Percentiles rank a stretch among this genome's conserved stretches.
phyloP scores from a whole-genome alignment of 208 protist genomes.

The Phytomonas serpens region DNA sequence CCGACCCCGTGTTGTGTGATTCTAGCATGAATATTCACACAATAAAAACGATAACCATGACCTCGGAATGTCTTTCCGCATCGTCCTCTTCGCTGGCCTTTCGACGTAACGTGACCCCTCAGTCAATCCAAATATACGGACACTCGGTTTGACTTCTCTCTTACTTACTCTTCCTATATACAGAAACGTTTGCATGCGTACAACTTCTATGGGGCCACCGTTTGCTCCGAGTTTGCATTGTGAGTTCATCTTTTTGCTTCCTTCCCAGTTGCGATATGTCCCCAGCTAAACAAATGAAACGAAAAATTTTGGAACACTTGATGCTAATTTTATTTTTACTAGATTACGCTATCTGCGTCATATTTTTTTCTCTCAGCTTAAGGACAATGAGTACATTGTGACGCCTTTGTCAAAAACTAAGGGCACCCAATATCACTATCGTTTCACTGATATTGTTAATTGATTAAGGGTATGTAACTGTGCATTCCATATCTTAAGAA shows the following conservation, averaged over 20 bases:
- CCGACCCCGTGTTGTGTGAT: not conserved
- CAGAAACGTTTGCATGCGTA: no score
- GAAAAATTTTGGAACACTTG: not conserved
- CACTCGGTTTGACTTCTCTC: not conserved
- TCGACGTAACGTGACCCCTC: not conserved
- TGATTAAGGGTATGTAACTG: not conserved
- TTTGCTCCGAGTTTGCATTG: not conserved
- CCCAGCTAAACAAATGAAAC: not conserved
- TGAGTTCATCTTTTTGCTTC: not conserved
- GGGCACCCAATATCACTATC: not conserved
- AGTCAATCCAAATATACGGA: not conserved
- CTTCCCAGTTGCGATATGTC: not conserved
- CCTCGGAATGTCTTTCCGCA: not conserved
- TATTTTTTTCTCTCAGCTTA: not conserved
- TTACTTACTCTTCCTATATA: not conserved
- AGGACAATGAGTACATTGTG: not conserved
- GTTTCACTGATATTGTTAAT: not conserved
- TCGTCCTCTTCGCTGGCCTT: not conserved
- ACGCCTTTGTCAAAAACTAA: not conserved
- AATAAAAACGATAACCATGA: not conserved
- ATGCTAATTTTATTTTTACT: not conserved
- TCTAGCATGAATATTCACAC: not conserved
- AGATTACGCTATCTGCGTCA: not conserved
- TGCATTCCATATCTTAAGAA: not conserved
- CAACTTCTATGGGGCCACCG: no score